Percentiles rank a stretch among this genome's conserved stretches.
Conservation (phyloP, 2,329 filamentous ascomycete species). For the Monosporascus sp. region DNA sequence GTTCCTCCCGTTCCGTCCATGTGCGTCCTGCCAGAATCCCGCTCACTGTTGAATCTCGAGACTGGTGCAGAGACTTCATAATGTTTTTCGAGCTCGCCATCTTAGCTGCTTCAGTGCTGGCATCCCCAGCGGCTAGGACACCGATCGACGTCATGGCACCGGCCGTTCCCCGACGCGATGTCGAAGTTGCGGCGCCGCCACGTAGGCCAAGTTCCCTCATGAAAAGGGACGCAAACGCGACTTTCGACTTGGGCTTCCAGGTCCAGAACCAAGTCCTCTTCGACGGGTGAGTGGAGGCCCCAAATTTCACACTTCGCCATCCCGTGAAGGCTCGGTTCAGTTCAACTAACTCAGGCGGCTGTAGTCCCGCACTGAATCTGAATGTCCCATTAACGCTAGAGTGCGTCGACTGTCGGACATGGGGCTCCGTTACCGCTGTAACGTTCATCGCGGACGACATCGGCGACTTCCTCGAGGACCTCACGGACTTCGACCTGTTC, state of each 20-base stretch:
- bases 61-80: too few species aligned
- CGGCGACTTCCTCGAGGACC: conserved; percentile 15
- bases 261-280: conserved; percentile 13
- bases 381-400: conserved; percentile 12
- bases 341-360: conserved; percentile 1
- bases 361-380: neutral
- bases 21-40: too few species aligned
- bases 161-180: conserved; percentile 4
- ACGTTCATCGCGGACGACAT: conserved; percentile 19
- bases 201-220: conserved; percentile 5
- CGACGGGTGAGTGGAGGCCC: conserved; percentile 13
- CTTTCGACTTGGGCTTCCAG: conserved; percentile 14
- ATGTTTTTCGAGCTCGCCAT: neutral
- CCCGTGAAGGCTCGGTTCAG: neutral
- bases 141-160: conserved; percentile 1
- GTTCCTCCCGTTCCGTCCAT: too few species aligned
- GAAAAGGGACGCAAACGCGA: conserved; percentile 15
- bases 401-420: conserved; percentile 20
- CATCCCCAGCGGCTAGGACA: conserved; percentile 7
- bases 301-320: neutral
- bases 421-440: conserved; percentile 14
- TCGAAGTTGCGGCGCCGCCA: conserved; percentile 7
- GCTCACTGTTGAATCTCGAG: too few species aligned
- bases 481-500: conserved; percentile 13
- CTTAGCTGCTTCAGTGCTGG: conserved; percentile 8